Evolutionary conservation across 2,329 filamentous ascomycete species (phyloP).

Genomic region (Byssoonygena ceratinophila): DNA sequence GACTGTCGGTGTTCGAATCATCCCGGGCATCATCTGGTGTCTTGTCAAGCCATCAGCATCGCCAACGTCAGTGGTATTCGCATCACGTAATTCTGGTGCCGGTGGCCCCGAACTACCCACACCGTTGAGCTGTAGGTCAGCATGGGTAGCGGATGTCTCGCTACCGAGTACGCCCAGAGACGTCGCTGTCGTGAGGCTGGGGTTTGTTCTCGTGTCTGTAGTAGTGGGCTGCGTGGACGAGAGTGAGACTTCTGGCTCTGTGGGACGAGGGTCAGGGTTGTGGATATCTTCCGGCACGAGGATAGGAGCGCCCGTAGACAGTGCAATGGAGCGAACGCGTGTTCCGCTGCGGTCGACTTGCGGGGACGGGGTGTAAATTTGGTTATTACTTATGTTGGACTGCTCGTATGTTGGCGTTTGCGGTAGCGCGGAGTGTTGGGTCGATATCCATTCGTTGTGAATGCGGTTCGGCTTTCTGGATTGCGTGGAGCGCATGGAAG

Average conservation of each 20-base stretch:
- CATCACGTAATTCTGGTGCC: background rate
- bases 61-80: background rate
- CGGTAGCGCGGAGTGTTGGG: background rate
- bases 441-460: conserved; percentile 6
- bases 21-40: background rate
- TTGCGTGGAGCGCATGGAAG: background rate
- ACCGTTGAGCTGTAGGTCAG: background rate
- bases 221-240: conserved; percentile 14
- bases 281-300: background rate
- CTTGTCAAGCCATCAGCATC: background rate
- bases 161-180: background rate
- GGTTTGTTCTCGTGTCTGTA: conserved; percentile 25
- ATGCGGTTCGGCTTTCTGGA: conserved; percentile 1
- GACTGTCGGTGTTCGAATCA: conserved; percentile 45
- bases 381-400: background rate
- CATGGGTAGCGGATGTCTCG: background rate
- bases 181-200: conserved; percentile 6
- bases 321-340: conserved; percentile 15
- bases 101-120: background rate
- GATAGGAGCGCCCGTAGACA: conserved; percentile 8
- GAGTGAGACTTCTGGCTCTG: conserved; percentile 13
- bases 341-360: conserved; percentile 2
- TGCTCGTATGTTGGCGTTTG: background rate
- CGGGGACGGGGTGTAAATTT: background rate
- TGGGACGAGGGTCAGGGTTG: conserved; percentile 9